Conservation (phyloP, 306 rosid species). For the Prunus kanzakura region DNA sequence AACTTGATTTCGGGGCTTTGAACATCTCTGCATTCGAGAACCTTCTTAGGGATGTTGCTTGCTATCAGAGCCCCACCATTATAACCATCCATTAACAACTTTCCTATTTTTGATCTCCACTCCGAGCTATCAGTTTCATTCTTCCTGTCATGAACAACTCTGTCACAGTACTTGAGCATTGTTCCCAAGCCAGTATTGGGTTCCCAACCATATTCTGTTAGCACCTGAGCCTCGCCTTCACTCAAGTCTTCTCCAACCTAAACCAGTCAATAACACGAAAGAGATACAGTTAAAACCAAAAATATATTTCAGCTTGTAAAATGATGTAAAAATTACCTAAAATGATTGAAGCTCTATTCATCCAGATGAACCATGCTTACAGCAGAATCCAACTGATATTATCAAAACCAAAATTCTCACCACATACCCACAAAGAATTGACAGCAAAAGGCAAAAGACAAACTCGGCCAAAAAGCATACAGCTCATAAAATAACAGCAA, state of each 20-base stretch:
- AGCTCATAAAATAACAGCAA: too few species aligned
- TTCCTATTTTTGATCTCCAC: slow-evolving; percentile 84
- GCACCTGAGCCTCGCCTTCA: slow-evolving; percentile 73
- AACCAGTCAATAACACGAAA: neutral
- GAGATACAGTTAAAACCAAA: neutral
- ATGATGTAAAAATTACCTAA: neutral
- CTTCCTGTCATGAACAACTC: slow-evolving; percentile 84
- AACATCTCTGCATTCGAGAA: slow-evolving; percentile 33
- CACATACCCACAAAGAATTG: neutral
- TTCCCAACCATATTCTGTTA: slow-evolving; percentile 75
- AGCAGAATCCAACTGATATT: neutral
- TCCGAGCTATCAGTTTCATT: slow-evolving; percentile 54
- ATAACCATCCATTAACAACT: slow-evolving; percentile 67
- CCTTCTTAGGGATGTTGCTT: slow-evolving; percentile 44
- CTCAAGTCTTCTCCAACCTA: slow-evolving; percentile 59
- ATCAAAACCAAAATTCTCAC: neutral
- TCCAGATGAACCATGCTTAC: neutral
- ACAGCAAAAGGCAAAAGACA: neutral
- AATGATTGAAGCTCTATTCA: neutral
- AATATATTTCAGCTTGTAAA: neutral
- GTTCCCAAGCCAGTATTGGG: slow-evolving; percentile 82
- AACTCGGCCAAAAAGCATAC: neutral
- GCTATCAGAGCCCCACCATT: slow-evolving; percentile 52
- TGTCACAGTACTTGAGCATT: slow-evolving; percentile 76
- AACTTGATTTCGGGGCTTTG: slow-evolving; percentile 34